A percentile compares a stretch with the other conserved stretches of the same genome.
phyloP scores from a whole-genome alignment of 2,329 filamentous ascomycete species.

The Microdochium bolleyi region DNA sequence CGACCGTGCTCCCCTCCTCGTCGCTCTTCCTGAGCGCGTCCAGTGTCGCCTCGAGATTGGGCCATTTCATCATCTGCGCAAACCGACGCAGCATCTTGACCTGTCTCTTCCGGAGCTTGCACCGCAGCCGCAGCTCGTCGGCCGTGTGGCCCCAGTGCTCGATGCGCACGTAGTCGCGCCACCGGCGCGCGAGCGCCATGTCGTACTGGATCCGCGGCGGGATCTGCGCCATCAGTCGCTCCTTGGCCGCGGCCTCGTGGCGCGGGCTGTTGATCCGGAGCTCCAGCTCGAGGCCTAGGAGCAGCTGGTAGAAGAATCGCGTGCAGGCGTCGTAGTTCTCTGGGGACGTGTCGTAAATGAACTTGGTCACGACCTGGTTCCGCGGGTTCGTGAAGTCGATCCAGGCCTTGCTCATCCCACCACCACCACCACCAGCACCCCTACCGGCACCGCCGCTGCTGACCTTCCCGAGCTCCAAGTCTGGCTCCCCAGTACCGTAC shows the following conservation, averaged over 20 bases:
- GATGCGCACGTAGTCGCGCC: constrained; percentile 63
- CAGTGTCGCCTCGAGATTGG: constrained; percentile 59
- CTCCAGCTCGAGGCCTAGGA: constrained; percentile 65
- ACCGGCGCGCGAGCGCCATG: constrained; percentile 63
- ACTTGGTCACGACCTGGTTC: constrained; percentile 68
- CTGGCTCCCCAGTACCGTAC: background rate
- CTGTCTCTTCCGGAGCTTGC: constrained; percentile 58
- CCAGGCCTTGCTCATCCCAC: constrained; percentile 55
- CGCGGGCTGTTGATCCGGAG: constrained; percentile 57
- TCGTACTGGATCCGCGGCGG: constrained; percentile 67
- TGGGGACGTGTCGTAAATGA: constrained; percentile 55
- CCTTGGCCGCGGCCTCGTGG: constrained; percentile 55
- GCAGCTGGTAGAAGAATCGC: constrained; percentile 68
- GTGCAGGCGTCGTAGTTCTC: constrained; percentile 50
- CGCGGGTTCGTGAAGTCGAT: constrained; percentile 62
- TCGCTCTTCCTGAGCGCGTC: constrained; percentile 54
- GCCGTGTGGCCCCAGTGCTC: constrained; percentile 48
- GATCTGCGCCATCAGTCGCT: constrained; percentile 55
- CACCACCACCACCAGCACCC: background rate
- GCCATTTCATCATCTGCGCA: constrained; percentile 69
- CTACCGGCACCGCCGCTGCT: too few species aligned
- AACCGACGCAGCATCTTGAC: constrained; percentile 62
- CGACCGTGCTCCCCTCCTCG: constrained; percentile 47
- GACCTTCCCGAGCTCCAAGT: background rate
- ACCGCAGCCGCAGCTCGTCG: constrained; percentile 53